phyloP scores from a whole-genome alignment of 1,284 basidiomycete genomes.

The Salmacisia buchloeana region DNA sequence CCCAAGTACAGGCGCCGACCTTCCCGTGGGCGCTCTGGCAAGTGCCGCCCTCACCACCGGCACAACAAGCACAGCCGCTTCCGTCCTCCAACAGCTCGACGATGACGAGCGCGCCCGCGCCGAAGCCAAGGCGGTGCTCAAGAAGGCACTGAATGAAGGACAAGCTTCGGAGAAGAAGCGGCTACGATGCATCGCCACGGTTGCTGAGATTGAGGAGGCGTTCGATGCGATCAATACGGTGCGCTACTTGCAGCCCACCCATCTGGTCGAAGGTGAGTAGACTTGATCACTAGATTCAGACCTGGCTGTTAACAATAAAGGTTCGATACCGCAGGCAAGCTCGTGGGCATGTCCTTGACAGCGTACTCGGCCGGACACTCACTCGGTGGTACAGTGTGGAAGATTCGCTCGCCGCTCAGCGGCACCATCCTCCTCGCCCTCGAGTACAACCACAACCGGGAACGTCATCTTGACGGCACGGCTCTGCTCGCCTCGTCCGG shows the following conservation, averaged over 20 bases:
- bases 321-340: conserved; percentile 67
- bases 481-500: conserved; percentile 54
- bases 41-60: too few relatives aligned
- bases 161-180: conserved; percentile 14
- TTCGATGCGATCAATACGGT: conserved; percentile 88
- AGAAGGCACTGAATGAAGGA: background rate
- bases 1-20: too few relatives aligned
- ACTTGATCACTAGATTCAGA: background rate
- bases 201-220: conserved; percentile 64
- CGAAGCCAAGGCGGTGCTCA: conserved; percentile 22
- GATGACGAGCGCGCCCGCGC: conserved; percentile 21
- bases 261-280: conserved; percentile 70
- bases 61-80: background rate
- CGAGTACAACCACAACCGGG: conserved; percentile 91
- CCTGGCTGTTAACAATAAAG: too few relatives aligned
- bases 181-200: conserved; percentile 27
- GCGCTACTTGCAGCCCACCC: conserved; percentile 89
- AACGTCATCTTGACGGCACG: conserved; percentile 91
- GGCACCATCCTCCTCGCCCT: conserved; percentile 95
- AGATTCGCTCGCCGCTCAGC: conserved; percentile 89
- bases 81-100: conserved; percentile 21
- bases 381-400: conserved; percentile 96
- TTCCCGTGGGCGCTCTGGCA: too few relatives aligned
- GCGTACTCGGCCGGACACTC: conserved; percentile 95
- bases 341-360: conserved; percentile 85